Percentiles rank a stretch among this genome's conserved stretches.
Evolutionary conservation across 768 basidiomycete species (phyloP).

Genomic region (Lactarius vividus): DNA sequence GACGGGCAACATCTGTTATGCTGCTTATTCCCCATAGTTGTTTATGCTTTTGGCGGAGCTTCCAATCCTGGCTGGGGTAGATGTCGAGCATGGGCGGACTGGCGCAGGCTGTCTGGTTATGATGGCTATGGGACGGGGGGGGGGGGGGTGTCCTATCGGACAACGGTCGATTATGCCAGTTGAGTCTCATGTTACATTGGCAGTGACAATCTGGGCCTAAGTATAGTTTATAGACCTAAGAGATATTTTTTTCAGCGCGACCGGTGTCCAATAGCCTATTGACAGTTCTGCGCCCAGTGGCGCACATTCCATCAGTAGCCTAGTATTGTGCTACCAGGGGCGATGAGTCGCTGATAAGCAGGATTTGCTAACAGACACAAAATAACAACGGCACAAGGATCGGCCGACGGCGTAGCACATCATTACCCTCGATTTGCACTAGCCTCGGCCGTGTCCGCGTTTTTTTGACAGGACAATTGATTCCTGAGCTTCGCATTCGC

Average conservation of each 20-base stretch:
- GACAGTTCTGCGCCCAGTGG: not conserved
- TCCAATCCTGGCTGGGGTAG: slow-evolving; percentile 68
- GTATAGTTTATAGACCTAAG: too few species aligned
- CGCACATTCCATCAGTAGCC: not conserved
- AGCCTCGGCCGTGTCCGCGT: not conserved
- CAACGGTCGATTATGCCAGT: not conserved
- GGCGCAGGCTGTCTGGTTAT: slow-evolving; percentile 42
- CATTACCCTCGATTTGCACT: not conserved
- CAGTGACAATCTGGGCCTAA: too few species aligned
- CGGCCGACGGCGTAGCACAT: too few species aligned
- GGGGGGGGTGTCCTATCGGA: not conserved
- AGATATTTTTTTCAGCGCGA: not conserved
- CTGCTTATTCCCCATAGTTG: slow-evolving; percentile 77
- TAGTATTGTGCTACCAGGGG: not conserved
- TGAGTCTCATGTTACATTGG: not conserved
- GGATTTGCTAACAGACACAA: not conserved
- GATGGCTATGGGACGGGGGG: not conserved
- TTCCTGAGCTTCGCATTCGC: not conserved
- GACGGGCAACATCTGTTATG: slow-evolving; percentile 89
- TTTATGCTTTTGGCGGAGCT: slow-evolving; percentile 77
- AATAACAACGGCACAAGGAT: too few species aligned
- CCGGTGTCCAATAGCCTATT: not conserved
- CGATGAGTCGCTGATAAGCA: not conserved
- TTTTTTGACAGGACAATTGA: not conserved
- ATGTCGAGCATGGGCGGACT: slow-evolving; percentile 60